Conservation (phyloP, 371 early-diverging fungal species). For the Fennellomyces sp. region DNA sequence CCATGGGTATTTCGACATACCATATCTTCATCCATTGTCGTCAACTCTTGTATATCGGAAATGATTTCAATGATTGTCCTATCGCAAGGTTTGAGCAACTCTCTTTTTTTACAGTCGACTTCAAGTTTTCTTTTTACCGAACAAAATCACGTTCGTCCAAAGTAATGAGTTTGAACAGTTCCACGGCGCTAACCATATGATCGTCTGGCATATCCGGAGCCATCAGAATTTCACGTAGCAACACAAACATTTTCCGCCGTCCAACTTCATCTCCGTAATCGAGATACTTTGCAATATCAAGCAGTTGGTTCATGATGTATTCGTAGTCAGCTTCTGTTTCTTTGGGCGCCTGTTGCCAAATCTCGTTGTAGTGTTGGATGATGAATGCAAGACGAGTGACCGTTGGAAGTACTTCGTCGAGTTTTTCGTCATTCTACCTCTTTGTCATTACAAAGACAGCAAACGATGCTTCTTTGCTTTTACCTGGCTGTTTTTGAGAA, state of each 20-base stretch:
- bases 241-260: constrained; percentile 75
- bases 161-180: constrained; percentile 73
- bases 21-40: constrained; percentile 11
- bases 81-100: neutral
- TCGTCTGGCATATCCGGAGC: constrained; percentile 72
- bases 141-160: constrained; percentile 87
- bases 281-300: constrained; percentile 73
- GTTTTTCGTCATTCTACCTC: constrained; percentile 50
- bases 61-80: constrained; percentile 80
- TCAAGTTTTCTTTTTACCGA: constrained; percentile 55
- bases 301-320: constrained; percentile 77
- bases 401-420: constrained; percentile 77
- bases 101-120: neutral
- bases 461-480: neutral
- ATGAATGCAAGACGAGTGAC: constrained; percentile 71
- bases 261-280: constrained; percentile 92
- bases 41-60: constrained; percentile 39
- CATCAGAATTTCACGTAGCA: constrained; percentile 77
- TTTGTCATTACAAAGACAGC: neutral
- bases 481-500: constrained; percentile 54
- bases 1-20: neutral
- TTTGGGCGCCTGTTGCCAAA: constrained; percentile 63
- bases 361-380: constrained; percentile 67
- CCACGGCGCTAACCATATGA: constrained; percentile 70
- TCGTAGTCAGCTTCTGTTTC: constrained; percentile 66